phyloP scores from a whole-genome alignment of 2,329 filamentous ascomycete species.

The Talaromyces sp. region DNA sequence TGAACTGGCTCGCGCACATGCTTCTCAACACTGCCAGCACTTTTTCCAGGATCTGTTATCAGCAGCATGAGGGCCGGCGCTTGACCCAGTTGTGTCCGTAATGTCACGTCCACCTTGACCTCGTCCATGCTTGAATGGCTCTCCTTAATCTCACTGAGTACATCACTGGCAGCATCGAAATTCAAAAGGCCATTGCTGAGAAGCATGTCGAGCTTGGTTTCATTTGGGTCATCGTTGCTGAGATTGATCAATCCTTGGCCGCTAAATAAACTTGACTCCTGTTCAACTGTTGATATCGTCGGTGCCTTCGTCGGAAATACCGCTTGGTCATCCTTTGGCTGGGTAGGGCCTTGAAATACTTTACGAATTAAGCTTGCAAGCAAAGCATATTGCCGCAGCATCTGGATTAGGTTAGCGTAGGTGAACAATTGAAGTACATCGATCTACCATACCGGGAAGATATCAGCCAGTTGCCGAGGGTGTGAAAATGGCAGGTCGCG shows the following conservation, averaged over 20 bases:
- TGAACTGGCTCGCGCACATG: conserved; percentile 21
- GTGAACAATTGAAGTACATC: not conserved
- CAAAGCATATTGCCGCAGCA: conserved; percentile 49
- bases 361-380: conserved; percentile 43
- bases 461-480: conserved; percentile 48
- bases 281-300: not conserved
- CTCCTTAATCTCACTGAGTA: conserved; percentile 1
- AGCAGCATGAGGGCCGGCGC: conserved; percentile 42
- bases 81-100: conserved; percentile 43
- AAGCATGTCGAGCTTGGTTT: conserved; percentile 61
- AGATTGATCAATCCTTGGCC: conserved; percentile 27
- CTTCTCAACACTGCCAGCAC: conserved; percentile 4
- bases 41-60: conserved; percentile 31
- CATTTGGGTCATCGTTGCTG: conserved; percentile 46
- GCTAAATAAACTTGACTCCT: conserved; percentile 13
- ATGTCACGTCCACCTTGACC: conserved; percentile 41
- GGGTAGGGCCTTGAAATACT: conserved; percentile 31
- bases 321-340: conserved; percentile 14
- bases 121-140: conserved; percentile 20
- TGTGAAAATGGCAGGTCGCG: conserved; percentile 49
- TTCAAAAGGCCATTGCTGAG: conserved; percentile 27
- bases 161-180: not conserved
- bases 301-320: not conserved
- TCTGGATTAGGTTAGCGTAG: conserved; percentile 24
- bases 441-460: conserved; percentile 41